Evolutionary conservation across 169 alveolate genomes (phyloP).

Genomic region (Theileria annulata): DNA sequence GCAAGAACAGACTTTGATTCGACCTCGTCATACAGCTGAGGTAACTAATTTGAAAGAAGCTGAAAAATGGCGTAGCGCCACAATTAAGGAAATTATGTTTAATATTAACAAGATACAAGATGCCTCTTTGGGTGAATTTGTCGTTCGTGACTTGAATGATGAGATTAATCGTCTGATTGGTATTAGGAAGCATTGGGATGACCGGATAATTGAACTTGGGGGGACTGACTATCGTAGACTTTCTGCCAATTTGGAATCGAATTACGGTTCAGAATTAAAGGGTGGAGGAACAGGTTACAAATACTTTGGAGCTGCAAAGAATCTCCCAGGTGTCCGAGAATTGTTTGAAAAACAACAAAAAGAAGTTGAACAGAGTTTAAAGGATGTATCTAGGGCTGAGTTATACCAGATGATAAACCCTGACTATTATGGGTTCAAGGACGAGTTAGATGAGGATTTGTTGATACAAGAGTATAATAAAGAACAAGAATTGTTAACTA

Average conservation of each 20-base stretch:
- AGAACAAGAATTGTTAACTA: conserved; percentile 28
- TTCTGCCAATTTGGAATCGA: conserved; percentile 45
- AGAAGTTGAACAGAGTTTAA: conserved; percentile 34
- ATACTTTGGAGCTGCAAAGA: conserved; percentile 94
- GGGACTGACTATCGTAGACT: conserved; percentile 81
- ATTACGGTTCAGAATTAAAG: conserved; percentile 74
- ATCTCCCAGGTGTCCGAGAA: conserved; percentile 92
- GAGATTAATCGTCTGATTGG: conserved; percentile 89
- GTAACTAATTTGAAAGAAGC: conserved; percentile 47
- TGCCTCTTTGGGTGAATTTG: conserved; percentile 90
- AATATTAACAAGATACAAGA: conserved; percentile 89
- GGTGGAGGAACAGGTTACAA: conserved; percentile 86
- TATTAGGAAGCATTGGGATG: conserved; percentile 90
- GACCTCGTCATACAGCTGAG: conserved; percentile 62
- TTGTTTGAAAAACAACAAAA: conserved; percentile 81
- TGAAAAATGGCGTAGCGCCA: conserved; percentile 61
- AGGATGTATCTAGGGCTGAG: conserved; percentile 54
- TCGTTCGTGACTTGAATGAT: conserved; percentile 92
- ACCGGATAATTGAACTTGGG: conserved; percentile 87
- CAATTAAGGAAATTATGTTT: conserved; percentile 81
- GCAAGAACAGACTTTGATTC: conserved; percentile 20
- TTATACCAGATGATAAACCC: conserved; percentile 50
- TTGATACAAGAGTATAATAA: conserved; percentile 27
- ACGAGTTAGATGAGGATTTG: conserved; percentile 35
- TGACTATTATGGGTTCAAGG: conserved; percentile 60